phyloP scores from a whole-genome alignment of 1,284 basidiomycete species.

The Ustilago cynodontis region DNA sequence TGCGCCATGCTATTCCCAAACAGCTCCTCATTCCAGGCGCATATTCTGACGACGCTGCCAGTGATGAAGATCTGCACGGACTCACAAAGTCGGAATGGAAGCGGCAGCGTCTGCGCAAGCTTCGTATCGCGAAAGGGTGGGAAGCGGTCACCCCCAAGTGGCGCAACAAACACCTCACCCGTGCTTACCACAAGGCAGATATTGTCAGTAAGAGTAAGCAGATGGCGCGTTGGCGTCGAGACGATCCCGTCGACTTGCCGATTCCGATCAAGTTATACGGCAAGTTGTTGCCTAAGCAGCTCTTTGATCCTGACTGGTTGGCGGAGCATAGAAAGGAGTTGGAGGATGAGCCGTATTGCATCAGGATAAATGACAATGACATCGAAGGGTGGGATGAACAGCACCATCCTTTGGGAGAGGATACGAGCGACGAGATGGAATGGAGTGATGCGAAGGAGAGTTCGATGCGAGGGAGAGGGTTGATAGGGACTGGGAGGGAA shows the following conservation, averaged over 20 bases:
- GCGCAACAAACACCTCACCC: constrained; percentile 55
- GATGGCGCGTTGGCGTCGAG: constrained; percentile 54
- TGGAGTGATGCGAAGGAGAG: constrained; percentile 56
- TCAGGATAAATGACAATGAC: constrained; percentile 48
- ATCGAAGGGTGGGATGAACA: constrained; percentile 53
- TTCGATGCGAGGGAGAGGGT: constrained; percentile 21
- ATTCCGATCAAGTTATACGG: constrained; percentile 55
- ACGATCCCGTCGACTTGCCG: constrained; percentile 54
- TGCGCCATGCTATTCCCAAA: constrained; percentile 53
- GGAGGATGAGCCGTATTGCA: constrained; percentile 53
- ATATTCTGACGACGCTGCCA: constrained; percentile 57
- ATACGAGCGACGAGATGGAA: constrained; percentile 59
- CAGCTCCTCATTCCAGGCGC: constrained; percentile 53
- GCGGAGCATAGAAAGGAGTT: constrained; percentile 45
- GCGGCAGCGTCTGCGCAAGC: constrained; percentile 45
- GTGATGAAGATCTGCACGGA: constrained; percentile 59
- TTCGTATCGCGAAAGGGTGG: constrained; percentile 51
- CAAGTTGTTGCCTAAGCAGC: constrained; percentile 42
- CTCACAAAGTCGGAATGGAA: constrained; percentile 55
- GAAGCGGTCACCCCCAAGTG: constrained; percentile 58
- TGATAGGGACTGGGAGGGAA: constrained; percentile 18
- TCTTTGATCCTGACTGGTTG: constrained; percentile 55
- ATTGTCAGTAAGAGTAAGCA: constrained; percentile 56
- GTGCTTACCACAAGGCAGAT: constrained; percentile 55
- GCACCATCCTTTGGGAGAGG: constrained; percentile 52